These are phyloP conservation scores for Epichloe bromicola DNA, from an alignment of 2,329 filamentous ascomycete genomes.

Conservation along the genomic window DNA sequence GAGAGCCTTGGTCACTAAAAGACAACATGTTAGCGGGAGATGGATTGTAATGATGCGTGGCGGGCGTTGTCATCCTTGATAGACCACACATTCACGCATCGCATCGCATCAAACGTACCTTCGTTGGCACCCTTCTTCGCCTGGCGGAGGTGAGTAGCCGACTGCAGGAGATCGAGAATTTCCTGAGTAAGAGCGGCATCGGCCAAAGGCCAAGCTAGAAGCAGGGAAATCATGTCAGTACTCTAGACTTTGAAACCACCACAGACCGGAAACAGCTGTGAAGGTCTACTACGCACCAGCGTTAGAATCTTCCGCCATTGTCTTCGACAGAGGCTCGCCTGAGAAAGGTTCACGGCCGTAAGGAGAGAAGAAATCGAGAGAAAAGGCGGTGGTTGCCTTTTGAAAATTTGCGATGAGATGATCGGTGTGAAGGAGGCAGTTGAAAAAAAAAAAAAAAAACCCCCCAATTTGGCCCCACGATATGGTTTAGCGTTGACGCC, in stretches of 20 bases:
- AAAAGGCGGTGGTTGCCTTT: neutral
- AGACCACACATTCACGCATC: neutral
- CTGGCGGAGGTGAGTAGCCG: conserved; percentile 53
- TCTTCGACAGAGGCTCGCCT: conserved; percentile 16
- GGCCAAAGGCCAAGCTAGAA: conserved; percentile 55
- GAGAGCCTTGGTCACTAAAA: conserved; percentile 59
- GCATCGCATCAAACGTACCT: conserved; percentile 21
- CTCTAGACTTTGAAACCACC: neutral
- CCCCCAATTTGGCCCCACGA: neutral
- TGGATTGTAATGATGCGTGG: neutral
- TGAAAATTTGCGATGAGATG: conserved; percentile 5
- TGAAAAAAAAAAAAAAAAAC: conserved; percentile 4
- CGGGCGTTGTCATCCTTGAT: too few relatives aligned
- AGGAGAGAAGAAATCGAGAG: conserved; percentile 1
- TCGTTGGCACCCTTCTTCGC: conserved; percentile 85
- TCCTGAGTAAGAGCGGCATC: conserved; percentile 65
- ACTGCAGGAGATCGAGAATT: conserved; percentile 71
- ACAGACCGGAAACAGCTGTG: neutral
- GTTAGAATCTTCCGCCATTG: conserved; percentile 15
- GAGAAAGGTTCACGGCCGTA: conserved; percentile 45
- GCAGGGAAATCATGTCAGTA: neutral
- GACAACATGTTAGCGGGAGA: conserved; percentile 5
- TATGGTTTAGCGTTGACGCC: neutral
- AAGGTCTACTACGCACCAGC: conserved; percentile 10
- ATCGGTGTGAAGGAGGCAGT: neutral